phyloP scores from a whole-genome alignment of 768 basidiomycete genomes.

The Podaxis pistillaris region DNA sequence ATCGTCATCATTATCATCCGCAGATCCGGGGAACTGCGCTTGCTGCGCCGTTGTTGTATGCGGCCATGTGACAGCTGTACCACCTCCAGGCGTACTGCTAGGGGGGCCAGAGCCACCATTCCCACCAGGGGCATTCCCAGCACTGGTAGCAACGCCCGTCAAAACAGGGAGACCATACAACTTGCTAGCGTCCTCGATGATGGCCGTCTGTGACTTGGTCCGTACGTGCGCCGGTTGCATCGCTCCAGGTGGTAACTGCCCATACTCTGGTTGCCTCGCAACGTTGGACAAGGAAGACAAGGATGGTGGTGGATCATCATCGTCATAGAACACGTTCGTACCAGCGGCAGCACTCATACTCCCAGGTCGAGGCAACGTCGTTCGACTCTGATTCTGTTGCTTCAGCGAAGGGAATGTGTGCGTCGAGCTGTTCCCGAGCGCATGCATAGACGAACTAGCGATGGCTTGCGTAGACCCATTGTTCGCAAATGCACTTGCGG shows the following conservation, averaged over 20 bases:
- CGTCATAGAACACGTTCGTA: slow-evolving; percentile 22
- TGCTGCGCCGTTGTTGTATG: slow-evolving; percentile 11
- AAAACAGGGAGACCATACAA: slow-evolving; percentile 17
- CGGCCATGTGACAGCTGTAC: background rate
- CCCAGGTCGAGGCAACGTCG: slow-evolving; percentile 15
- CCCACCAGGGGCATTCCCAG: slow-evolving; percentile 19
- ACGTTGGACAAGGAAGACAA: slow-evolving; percentile 40
- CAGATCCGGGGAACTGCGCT: slow-evolving; percentile 17
- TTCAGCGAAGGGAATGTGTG: slow-evolving; percentile 68
- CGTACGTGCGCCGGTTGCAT: slow-evolving; percentile 67
- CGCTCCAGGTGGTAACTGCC: slow-evolving; percentile 54
- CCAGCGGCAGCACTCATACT: background rate
- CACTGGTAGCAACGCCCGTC: slow-evolving; percentile 14
- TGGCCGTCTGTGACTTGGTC: slow-evolving; percentile 80
- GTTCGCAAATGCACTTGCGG: slow-evolving; percentile 25
- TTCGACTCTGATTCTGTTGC: slow-evolving; percentile 31
- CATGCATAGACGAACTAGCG: slow-evolving; percentile 11
- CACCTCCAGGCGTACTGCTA: slow-evolving; percentile 22
- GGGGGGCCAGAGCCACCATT: slow-evolving; percentile 14
- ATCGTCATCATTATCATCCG: slow-evolving; percentile 21
- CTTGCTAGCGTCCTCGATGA: slow-evolving; percentile 64
- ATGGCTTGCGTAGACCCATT: slow-evolving; percentile 3
- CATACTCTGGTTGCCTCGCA: slow-evolving; percentile 34
- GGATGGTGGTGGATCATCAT: slow-evolving; percentile 49
- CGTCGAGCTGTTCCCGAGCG: slow-evolving; percentile 41